Evolutionary conservation across 176 grass and related monocot species (phyloP), one percentile per base, ranked within the genome.

Genomic region (Oryza meyeriana): DNA sequence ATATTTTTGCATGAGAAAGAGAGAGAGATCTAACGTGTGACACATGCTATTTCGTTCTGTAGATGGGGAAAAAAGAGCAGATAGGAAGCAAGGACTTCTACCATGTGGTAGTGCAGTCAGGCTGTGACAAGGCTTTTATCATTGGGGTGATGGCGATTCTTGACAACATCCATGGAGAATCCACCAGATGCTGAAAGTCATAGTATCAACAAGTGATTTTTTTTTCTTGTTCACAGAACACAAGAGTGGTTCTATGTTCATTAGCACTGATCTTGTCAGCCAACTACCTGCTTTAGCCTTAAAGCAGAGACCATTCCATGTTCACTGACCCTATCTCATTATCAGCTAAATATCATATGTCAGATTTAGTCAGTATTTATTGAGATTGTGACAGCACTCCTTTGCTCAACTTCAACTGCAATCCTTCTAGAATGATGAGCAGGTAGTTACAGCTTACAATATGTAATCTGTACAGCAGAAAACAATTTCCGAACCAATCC

Each of bases 131-230:
- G 64, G 96, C 91, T 27, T 98, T 98, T 84, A 88, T 95, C 58
- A 85, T 93, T 69, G 96, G 85, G 8, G 85, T 91, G 74, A 88
- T 93, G 77, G 96, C 90, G 61, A 74, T 95, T 72, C 96, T 98
- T 77, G 96, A 98, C 69, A 95, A 95, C 78, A 95, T 95, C 35
- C 66, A 93, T 64, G 91, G 90, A 64, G 96, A 98, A 88, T 98
- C 96, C 9, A 98, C 96, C 40, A 93, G 85, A 81, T 98, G 96
- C 72, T 93, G 79, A n/a, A n/a, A n/a, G n/a, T n/a, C n/a, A 73
- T 33, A 78, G 65, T 17, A 78, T 66, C 22, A 31, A 82, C 64
- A 14, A 63, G 36, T 57, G 42, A 85, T 61, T 1, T 65, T 33
- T n/a, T 78, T 34, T 58, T 47, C 35, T 64, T 63, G 45, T 89